Evolutionary conservation across 352 stramenopile species (phyloP), one percentile per base, ranked within the genome.

Genomic region (Phytophthora hybrid): DNA sequence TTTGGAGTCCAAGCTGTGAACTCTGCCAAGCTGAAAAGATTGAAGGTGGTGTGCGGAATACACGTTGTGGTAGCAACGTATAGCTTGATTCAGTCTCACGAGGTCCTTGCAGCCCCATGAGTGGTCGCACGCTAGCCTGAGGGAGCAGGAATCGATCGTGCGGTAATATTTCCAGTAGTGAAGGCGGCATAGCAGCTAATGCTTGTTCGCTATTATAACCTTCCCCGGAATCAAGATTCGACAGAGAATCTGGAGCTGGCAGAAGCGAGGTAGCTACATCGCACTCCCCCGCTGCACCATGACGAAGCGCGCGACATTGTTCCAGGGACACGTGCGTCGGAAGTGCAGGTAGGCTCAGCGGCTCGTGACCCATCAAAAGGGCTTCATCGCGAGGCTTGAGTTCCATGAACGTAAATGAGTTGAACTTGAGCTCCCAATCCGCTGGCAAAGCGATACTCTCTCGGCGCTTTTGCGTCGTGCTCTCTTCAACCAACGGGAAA

Each of bases 401-500:
- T 14, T 80, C 73, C 63, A 96, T 85, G 64, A 92, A 90, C 13
- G 71, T 65, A 18, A 94, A 84, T 0, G 88, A 66, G 52, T 93
- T 78, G 21, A 82, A 83, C 58, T 84, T 77, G 1, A 89, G 70
- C 5, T 80, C 74, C 71, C 80, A 85, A 47, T 90, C 79, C 2
- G 76, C 56, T 21, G 84, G 68, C 18, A 86, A 61, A n/a, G 71
- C 62, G 31, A 91, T 83, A 41, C 59, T 63, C 11, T 80, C 67
- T 5, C 81, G 83, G 4, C 32, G 29, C 18, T 76, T 83, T 59
- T 82, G 78, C 29, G 69, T 39, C 0, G 83, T 78, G 31, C 79
- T 91, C 56, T 91, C 84, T 46, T 92, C 76, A 31, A 93, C 80
- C 13, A 92, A 51, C 5, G 88, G 84, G 19, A 94, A 93, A 32